Conservation (phyloP, 768 basidiomycete species). For the Boletus reticuloceps region DNA sequence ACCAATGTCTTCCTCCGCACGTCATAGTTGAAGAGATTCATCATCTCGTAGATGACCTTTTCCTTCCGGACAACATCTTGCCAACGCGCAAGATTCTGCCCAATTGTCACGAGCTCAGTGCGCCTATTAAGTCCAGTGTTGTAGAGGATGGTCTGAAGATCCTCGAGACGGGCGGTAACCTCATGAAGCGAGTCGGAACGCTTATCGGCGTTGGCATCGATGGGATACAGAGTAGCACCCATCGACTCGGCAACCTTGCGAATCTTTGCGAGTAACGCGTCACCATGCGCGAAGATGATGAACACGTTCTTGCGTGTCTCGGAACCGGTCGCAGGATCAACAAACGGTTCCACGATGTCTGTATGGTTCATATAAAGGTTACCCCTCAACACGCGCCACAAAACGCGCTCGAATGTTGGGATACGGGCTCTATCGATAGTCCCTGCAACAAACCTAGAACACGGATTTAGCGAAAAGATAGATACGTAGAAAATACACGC, state of each 20-base stretch:
- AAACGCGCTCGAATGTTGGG: slow-evolving; percentile 92
- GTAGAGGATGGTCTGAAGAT: slow-evolving; percentile 83
- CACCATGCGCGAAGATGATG: slow-evolving; percentile 98
- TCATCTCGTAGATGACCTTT: slow-evolving; percentile 92
- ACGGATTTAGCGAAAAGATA: neutral
- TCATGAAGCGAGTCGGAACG: slow-evolving; percentile 88
- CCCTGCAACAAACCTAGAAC: slow-evolving; percentile 85
- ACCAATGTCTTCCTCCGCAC: slow-evolving; percentile 90
- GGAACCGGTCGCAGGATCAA: slow-evolving; percentile 77
- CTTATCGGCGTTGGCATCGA: slow-evolving; percentile 92
- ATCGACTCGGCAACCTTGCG: slow-evolving; percentile 99
- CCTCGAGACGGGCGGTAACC: slow-evolving; percentile 85
- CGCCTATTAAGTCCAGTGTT: slow-evolving; percentile 86
- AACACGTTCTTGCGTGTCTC: slow-evolving; percentile 98
- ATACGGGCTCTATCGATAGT: slow-evolving; percentile 92
- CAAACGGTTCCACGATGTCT: slow-evolving; percentile 90
- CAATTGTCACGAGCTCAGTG: slow-evolving; percentile 77
- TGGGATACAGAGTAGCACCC: slow-evolving; percentile 95
- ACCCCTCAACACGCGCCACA: slow-evolving; percentile 97
- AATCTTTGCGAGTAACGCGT: slow-evolving; percentile 90
- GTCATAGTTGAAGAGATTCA: slow-evolving; percentile 96
- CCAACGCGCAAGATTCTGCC: slow-evolving; percentile 85
- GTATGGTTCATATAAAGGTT: slow-evolving; percentile 99
- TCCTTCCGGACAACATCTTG: slow-evolving; percentile 93
- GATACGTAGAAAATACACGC: slow-evolving; percentile 23